phyloP scores from a whole-genome alignment of 148 eudicot genomes.

The Heliosperma pusillum region DNA sequence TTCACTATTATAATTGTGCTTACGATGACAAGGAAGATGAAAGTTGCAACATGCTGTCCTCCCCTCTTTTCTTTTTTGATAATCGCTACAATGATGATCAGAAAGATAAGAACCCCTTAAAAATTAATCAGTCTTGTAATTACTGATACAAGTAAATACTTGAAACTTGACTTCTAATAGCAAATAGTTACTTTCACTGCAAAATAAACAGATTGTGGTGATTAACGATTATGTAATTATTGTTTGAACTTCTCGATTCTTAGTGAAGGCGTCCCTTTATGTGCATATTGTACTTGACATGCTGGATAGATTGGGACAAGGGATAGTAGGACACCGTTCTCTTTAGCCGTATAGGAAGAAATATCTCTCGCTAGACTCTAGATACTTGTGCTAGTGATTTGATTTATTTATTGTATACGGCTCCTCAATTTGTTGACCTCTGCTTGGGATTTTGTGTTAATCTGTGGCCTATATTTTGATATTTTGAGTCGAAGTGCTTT shows the following conservation, averaged over 20 bases:
- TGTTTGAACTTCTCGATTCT: background rate
- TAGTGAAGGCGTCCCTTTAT: background rate
- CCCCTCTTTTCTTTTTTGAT: no score
- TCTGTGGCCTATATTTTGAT: background rate
- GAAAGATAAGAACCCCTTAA: no score
- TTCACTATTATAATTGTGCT: no score
- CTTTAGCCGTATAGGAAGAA: background rate
- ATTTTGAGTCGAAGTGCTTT: background rate
- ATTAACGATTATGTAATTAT: no score
- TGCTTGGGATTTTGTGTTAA: background rate
- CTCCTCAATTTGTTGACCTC: no score
- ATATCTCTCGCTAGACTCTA: background rate
- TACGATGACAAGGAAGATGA: no score
- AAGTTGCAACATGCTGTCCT: no score
- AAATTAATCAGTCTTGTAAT: no score
- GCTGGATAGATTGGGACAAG: background rate
- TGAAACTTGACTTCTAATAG: background rate
- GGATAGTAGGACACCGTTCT: background rate
- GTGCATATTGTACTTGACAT: background rate
- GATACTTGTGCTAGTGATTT: background rate
- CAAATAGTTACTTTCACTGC: background rate
- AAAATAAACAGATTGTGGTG: background rate
- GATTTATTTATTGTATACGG: background rate
- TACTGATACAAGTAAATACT: no score
- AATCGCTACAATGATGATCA: no score